Conservation (phyloP, 495 filamentous ascomycete species). For the Xanthoparmelia taractica region DNA sequence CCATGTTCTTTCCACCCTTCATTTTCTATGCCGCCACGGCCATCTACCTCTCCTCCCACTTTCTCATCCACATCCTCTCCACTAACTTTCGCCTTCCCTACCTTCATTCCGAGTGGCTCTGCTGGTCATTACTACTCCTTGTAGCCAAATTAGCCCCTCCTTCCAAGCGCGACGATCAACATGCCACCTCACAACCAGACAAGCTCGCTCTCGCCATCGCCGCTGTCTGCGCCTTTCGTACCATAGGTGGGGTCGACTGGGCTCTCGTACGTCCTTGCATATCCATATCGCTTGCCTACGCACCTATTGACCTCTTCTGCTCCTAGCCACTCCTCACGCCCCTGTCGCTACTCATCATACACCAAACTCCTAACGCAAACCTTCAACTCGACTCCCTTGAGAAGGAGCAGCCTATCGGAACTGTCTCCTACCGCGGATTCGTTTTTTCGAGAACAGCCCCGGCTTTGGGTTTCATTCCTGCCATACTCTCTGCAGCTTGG, state of each 20-base stretch:
- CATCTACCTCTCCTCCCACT: neutral
- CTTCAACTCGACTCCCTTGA: neutral
- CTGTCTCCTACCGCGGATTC: neutral
- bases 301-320: neutral
- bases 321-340: neutral
- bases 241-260: slow-evolving; percentile 6
- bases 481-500: slow-evolving; percentile 1
- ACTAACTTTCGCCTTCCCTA: neutral
- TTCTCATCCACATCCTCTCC: neutral
- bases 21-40: neutral
- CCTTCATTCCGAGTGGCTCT: neutral
- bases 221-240: neutral
- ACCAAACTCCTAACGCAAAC: neutral
- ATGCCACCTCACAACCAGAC: neutral
- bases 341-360: neutral
- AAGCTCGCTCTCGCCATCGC: slow-evolving; percentile 6
- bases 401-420: neutral
- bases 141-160: neutral
- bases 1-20: neutral
- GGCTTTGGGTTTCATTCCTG: neutral
- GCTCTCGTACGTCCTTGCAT: neutral
- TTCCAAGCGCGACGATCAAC: neutral
- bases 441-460: neutral
- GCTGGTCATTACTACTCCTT: neutral
- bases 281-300: neutral